Evolutionary conservation across 495 filamentous ascomycete species (phyloP).

Genomic region (Recurvomyces mirabilis): DNA sequence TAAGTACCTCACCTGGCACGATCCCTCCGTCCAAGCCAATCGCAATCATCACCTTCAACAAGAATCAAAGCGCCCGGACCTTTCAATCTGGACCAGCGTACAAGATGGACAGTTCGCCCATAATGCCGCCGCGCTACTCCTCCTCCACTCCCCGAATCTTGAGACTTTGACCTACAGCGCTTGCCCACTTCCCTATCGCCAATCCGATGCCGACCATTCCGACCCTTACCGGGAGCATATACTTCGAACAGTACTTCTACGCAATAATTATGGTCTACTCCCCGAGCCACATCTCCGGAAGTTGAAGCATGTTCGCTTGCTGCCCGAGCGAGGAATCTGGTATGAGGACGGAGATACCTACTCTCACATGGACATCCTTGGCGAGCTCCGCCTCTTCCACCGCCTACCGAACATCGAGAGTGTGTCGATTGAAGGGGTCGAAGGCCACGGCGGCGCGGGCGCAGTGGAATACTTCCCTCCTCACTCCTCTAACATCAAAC

Average conservation of each 20-base stretch:
- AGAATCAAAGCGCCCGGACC: background rate
- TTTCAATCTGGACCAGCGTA: background rate
- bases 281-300: background rate
- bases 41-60: background rate
- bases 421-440: background rate
- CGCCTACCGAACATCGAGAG: background rate
- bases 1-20: constrained; percentile 1
- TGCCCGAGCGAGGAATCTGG: background rate
- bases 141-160: background rate
- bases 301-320: background rate
- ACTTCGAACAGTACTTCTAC: background rate
- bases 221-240: background rate
- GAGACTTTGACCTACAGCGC: constrained; percentile 1
- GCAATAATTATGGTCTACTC: background rate
- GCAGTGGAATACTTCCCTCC: background rate
- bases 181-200: background rate
- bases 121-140: background rate
- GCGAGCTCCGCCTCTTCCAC: background rate
- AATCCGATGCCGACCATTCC: background rate
- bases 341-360: background rate
- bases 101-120: background rate
- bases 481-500: background rate
- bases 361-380: constrained; percentile 1
- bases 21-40: background rate
- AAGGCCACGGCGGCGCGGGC: background rate